Conservation (phyloP, 768 basidiomycete genomes). For the Lanmaoa rubissima region DNA sequence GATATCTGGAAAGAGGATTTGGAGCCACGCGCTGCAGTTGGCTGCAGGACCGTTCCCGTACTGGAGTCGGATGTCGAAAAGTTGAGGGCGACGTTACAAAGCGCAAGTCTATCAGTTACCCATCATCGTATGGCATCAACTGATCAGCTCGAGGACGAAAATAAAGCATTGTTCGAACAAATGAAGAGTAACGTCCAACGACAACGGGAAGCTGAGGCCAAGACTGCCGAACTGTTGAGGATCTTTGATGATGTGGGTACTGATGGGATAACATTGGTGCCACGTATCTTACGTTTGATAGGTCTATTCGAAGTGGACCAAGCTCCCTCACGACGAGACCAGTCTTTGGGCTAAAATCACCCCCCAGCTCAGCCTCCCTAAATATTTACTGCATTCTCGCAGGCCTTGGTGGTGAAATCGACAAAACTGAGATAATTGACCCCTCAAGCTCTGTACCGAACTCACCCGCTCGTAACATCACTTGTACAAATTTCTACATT, state of each 20-base stretch:
- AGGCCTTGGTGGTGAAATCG: neutral
- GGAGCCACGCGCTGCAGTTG: constrained; percentile 58
- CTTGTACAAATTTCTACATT: too few relatives aligned
- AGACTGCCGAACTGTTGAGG: constrained; percentile 47
- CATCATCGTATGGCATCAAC: neutral
- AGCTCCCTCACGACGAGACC: constrained; percentile 64
- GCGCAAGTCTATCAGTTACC: constrained; percentile 26
- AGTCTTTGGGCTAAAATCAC: constrained; percentile 43
- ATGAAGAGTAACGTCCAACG: constrained; percentile 48
- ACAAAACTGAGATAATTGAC: too few relatives aligned
- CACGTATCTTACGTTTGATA: constrained; percentile 23
- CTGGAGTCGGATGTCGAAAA: constrained; percentile 44
- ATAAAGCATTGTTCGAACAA: constrained; percentile 44
- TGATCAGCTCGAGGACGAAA: constrained; percentile 58
- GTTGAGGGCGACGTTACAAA: constrained; percentile 36
- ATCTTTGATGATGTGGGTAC: constrained; percentile 51
- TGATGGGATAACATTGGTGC: neutral
- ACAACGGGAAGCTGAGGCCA: constrained; percentile 45
- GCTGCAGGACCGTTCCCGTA: constrained; percentile 61
- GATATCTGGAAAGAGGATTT: constrained; percentile 68
- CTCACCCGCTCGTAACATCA: neutral
- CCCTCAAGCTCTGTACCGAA: neutral
- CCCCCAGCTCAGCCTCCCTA: constrained; percentile 28
- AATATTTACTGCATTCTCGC: neutral
- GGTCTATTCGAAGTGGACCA: constrained; percentile 51